Evolutionary conservation across 768 basidiomycete genomes (phyloP).

Genomic region (Leccinum disarticulatum): DNA sequence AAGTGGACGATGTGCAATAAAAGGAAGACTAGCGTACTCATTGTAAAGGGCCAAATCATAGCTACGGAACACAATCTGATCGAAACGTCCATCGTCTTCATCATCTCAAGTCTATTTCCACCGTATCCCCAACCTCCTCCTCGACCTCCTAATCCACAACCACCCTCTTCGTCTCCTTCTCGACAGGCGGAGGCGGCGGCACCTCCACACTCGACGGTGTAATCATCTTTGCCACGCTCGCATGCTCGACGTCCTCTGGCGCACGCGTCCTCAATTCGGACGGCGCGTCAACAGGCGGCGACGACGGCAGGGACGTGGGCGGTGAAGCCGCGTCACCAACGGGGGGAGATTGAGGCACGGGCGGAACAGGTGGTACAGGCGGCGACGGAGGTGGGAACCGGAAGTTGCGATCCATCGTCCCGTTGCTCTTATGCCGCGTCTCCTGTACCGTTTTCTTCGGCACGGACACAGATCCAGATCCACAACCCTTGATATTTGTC

Average conservation of each 20-base stretch:
- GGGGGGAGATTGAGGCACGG: conserved; percentile 10
- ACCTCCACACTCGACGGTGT: conserved; percentile 75
- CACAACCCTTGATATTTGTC: conserved; percentile 28
- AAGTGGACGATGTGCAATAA: too few species aligned
- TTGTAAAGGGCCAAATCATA: too few species aligned
- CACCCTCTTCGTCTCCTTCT: conserved; percentile 58
- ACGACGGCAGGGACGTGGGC: conserved; percentile 29
- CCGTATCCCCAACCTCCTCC: conserved; percentile 79
- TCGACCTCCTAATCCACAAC: conserved; percentile 52
- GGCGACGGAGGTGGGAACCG: conserved; percentile 52
- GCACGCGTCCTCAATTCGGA: conserved; percentile 21
- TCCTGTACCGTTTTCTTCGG: conserved; percentile 19
- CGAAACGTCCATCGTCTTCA: too few species aligned
- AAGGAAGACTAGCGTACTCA: too few species aligned
- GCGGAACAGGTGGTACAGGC: conserved; percentile 8
- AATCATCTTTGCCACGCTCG: conserved; percentile 37
- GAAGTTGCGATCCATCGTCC: conserved; percentile 79
- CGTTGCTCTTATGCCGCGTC: conserved; percentile 48
- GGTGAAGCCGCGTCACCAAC: conserved; percentile 11
- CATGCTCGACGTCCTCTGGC: conserved; percentile 9
- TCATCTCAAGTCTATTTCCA: too few species aligned
- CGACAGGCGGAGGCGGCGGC: conserved; percentile 75
- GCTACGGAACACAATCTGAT: too few species aligned
- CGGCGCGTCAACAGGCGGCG: conserved; percentile 16
- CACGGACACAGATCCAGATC: conserved; percentile 11